Conservation (phyloP, 2,329 filamentous ascomycete species). For the Helotiales sp. region DNA sequence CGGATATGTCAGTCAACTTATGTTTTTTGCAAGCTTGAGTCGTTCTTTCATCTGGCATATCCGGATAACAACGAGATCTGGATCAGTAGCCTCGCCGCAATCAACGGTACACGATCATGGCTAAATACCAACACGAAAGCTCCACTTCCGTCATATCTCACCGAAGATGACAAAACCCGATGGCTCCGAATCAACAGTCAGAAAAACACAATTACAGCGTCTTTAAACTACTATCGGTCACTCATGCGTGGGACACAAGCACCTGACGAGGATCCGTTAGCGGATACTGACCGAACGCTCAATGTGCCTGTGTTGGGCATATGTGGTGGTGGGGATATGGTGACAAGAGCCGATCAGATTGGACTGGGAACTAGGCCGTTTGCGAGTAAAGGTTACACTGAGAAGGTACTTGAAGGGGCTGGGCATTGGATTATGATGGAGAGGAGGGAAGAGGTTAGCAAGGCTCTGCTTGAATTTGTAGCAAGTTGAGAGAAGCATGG, state of each 20-base stretch:
- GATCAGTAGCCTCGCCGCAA: slow-evolving; percentile 29
- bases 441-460: slow-evolving; percentile 26
- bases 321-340: neutral
- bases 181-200: slow-evolving; percentile 15
- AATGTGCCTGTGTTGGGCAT: neutral
- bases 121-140: slow-evolving; percentile 18
- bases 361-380: neutral
- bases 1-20: neutral
- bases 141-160: slow-evolving; percentile 16
- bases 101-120: slow-evolving; percentile 28
- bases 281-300: neutral
- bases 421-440: slow-evolving; percentile 34
- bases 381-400: slow-evolving; percentile 26
- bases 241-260: slow-evolving; percentile 12
- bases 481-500: neutral
- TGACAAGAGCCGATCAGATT: slow-evolving; percentile 6
- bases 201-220: slow-evolving; percentile 15
- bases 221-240: slow-evolving; percentile 17
- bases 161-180: slow-evolving; percentile 17
- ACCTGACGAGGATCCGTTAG: neutral
- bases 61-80: slow-evolving; percentile 19
- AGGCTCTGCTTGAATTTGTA: slow-evolving; percentile 22
- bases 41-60: slow-evolving; percentile 24
- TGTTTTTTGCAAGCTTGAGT: slow-evolving; percentile 9
- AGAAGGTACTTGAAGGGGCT: slow-evolving; percentile 8